Evolutionary conservation across 306 rosid species (phyloP), one percentile per base, ranked within the genome.

Genomic region (Oemleria cerasiformis): DNA sequence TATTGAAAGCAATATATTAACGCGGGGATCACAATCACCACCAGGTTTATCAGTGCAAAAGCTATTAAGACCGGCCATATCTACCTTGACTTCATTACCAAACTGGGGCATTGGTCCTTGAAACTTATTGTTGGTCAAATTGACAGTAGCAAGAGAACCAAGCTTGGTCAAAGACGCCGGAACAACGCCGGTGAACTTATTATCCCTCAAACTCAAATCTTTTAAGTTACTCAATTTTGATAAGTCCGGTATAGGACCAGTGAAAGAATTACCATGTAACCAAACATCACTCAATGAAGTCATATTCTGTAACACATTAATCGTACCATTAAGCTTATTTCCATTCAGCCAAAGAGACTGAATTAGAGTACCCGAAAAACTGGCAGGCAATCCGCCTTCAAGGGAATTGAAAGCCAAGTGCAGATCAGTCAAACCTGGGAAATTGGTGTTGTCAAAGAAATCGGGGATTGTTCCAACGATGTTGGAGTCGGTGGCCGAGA

Each of bases 201-300:
- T 91, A 59, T 89, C 92, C 80, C 95, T 84, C 68, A 91, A 53
- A 69, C 81, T 86, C 30, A 89, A 51, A 19, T 57, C 68, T 43
- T 0, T 16, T 11, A 94, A 70, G 10, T 61, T 59, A 14, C 15
- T 44, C 30, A 70, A 85, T 7, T 65, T 70, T 0, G 91, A 79
- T 8, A 89, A 25, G 63, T 94, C 92, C 2, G 99, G 97, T 42
- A 94, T 69, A 44, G 97, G 96, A 65, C 99, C 97, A 0, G 89
- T 84, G 47, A 94, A 94, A 12, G 76, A 61, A 64, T 94, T 94
- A 45, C 69, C 71, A 44, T 94, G 77, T 40, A 82, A 84, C 96
- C 88, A 86, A 72, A 87, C 68, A 1, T 74, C 80, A 6, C 12
- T 70, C 75, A 94, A 67, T 16, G 78, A 49, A 16, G 73, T 81